These are phyloP conservation scores for Phaffomyces opuntiae DNA, from an alignment of 805 yeast species.

Conservation along the genomic window DNA sequence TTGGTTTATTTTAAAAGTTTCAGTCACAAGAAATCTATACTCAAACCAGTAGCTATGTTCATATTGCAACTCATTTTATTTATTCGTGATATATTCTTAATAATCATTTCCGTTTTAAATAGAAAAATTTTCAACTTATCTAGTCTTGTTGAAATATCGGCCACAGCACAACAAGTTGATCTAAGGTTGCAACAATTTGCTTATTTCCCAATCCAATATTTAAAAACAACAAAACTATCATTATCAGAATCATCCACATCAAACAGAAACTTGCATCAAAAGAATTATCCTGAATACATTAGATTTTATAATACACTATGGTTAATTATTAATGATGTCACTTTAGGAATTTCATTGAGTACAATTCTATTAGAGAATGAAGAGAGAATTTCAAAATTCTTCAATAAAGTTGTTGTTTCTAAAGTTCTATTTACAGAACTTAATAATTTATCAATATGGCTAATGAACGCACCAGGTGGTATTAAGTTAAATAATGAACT, in stretches of 20 bases:
- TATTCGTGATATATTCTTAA: conserved; percentile 12
- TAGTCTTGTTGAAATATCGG: conserved; percentile 39
- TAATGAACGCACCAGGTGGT: conserved; percentile 90
- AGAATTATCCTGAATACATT: conserved; percentile 57
- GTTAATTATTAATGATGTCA: conserved; percentile 77
- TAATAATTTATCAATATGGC: conserved; percentile 51
- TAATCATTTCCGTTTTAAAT: conserved; percentile 24
- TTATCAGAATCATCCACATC: conserved; percentile 17
- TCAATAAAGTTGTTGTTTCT: conserved; percentile 29
- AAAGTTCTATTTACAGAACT: conserved; percentile 39
- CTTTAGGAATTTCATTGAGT: conserved; percentile 62
- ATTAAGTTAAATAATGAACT: conserved; percentile 84
- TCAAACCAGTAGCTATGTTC: conserved; percentile 11
- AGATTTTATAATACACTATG: conserved; percentile 81
- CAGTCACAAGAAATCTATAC: background rate
- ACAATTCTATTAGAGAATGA: conserved; percentile 37
- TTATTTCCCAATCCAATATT: conserved; percentile 73
- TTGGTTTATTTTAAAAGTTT: background rate
- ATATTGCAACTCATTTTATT: conserved; percentile 8
- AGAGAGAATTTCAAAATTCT: conserved; percentile 18
- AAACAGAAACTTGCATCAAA: conserved; percentile 30
- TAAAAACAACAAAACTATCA: conserved; percentile 35
- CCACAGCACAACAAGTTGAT: conserved; percentile 73
- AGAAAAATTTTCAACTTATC: conserved; percentile 14
- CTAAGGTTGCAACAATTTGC: conserved; percentile 68